Base-by-base conservation (phyloP, 441 rosid species). In the Adansonia gregorii region DNA sequence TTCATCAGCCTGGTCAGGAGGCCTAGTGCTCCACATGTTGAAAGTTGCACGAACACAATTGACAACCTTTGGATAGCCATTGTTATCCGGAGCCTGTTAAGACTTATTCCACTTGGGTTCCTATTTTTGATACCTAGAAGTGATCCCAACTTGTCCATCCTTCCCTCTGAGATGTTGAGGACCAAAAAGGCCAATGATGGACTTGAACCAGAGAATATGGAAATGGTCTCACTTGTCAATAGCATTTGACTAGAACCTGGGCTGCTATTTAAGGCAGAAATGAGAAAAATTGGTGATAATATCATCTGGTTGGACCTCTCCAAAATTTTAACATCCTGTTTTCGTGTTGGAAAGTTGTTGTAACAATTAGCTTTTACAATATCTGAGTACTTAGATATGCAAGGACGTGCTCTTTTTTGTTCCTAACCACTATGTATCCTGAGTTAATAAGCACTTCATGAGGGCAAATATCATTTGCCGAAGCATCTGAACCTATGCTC, bases 1-100 rank as follows among this genome's bases (percentile, higher is more conserved):
- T 15, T n/a, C 90, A 39, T 89, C 93, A 5, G 85, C 97, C 0
- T 89, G 94, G 97, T 87, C 84, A 0, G 92, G 93, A 80, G 93
- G 93, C 41, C 69, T 92, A 6, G 78, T 89, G 8, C 94, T 92
- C 58, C 90, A 86, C 72, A 9, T 82, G 14, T 79, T 87, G 78
- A 77, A 84, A 0, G 93, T 91, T 63, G 89, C 95, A 6, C 83
- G 97, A 41, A 86, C 89, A 67, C 79, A 80, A 80, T 92, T 67
- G 89, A 84, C 74, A 87, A 81, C 64, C 92, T 92, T 6, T 92
- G 94, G 93, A 5, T 90, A 71, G 94, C 86, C 15, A 84, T 90
- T 82, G 80, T 92, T 71, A 80, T 92, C 72, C 80, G 91, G 64
- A 86, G 87, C 82, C 58, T 86, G 8, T 70, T 88, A 77, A 84